Base-by-base conservation (phyloP, 78 protist species). In the Dictyostelium firmibasis region DNA sequence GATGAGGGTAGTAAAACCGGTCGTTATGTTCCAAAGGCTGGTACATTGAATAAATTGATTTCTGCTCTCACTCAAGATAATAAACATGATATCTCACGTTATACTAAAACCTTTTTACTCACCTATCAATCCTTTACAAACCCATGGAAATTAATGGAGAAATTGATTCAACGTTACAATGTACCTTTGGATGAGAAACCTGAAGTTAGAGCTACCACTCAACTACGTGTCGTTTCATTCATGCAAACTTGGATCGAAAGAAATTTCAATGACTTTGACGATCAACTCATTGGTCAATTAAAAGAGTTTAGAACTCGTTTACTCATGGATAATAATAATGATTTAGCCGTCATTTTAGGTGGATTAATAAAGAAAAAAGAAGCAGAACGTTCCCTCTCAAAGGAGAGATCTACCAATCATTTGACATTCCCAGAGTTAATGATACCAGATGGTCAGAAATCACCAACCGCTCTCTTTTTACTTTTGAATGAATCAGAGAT, bases 101-200 rank as follows among this genome's bases (percentile, higher is more conserved):
- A 85, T 41, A 91, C 86, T 1, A 60, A 81, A 33, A 96, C 96
- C 0, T 96, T 96, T 70, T 29, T 92, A 35, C 41, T 85, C 84
- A 96, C 97, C n/a, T 84, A 83, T 35, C 91, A 72, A 36, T 91
- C 97, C 20, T 91, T 96, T 75, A 92, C 96, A 11, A 92, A 91
- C 20, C 72, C 96, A 11, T 70, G 76, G 50, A 74, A 91, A 33
- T 88, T 96, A 67, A 18, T 96, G 31, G 92, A 91, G 23, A 96
- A 96, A 83, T 53, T 96, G 29, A 31, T 81, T 4, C 95, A 96
- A 47, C 70, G 96, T 16, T 96, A 96, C 81, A 85, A 60, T n/a
- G 93, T 84, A 23, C 96, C 97, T 6, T 43, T 47, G 5, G 91
- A 85, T 16, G 41, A 84, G 23, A 81, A 69, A n/a, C 57, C 74